These are phyloP conservation scores for Mucor indicus DNA, from an alignment of 371 early-diverging fungal genomes.

Conservation along the genomic window DNA sequence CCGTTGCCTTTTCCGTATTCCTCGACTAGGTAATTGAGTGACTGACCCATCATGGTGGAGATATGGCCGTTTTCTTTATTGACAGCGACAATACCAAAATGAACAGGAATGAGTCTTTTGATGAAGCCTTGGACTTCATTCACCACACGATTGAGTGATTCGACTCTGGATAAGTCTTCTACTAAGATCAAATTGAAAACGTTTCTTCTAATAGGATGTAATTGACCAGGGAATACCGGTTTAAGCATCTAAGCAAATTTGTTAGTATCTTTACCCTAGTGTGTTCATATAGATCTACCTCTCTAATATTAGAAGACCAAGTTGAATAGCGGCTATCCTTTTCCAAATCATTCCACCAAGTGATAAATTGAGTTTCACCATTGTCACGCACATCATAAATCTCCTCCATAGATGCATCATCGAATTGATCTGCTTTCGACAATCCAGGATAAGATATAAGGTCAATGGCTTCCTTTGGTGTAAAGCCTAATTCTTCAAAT, in stretches of 20 bases:
- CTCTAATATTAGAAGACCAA: conserved; percentile 61
- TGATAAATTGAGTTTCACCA: conserved; percentile 40
- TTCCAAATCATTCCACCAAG: conserved; percentile 92
- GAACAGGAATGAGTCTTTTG: conserved; percentile 69
- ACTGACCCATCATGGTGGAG: conserved; percentile 45
- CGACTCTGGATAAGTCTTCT: conserved; percentile 58
- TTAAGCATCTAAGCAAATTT: too few relatives aligned
- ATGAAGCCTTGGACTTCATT: conserved; percentile 60
- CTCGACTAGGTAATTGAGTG: conserved; percentile 37
- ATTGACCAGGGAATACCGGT: conserved; percentile 65
- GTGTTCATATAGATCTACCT: conserved; percentile 26
- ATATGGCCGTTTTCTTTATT: conserved; percentile 32
- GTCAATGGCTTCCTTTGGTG: conserved; percentile 59
- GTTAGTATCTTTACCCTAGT: too few relatives aligned
- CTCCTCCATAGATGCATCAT: conserved; percentile 36
- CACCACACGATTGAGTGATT: conserved; percentile 45
- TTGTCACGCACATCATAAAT: conserved; percentile 82
- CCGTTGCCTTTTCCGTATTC: conserved; percentile 22
- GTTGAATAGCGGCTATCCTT: conserved; percentile 71
- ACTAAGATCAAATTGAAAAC: conserved; percentile 66
- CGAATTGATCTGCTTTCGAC: conserved; percentile 16
- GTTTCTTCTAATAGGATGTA: conserved; percentile 74
- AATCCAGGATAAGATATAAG: conserved; percentile 54
- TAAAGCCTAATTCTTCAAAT: conserved; percentile 52
- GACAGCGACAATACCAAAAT: conserved; percentile 79